Conservation (phyloP, 306 rosid species). For the Rubus idaeus region DNA sequence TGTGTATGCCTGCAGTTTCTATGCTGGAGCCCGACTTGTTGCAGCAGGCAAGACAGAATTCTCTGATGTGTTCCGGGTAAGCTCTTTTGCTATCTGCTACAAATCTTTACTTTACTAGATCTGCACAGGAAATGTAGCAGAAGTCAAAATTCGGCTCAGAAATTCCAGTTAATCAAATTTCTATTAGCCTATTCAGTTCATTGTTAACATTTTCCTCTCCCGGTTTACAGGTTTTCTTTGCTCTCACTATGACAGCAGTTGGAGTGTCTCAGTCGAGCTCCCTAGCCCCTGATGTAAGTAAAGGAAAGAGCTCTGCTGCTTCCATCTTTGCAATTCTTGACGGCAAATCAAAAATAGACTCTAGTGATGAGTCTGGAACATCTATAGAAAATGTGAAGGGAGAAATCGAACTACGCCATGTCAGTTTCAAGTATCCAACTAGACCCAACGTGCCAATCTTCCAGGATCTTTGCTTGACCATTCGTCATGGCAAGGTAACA, state of each 20-base stretch:
- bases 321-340: constrained; percentile 46
- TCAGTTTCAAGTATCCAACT: constrained; percentile 43
- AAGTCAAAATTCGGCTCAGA: too few relatives aligned
- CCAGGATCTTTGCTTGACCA: constrained; percentile 38
- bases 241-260: constrained; percentile 39
- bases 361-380: constrained; percentile 39
- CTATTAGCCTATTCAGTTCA: too few relatives aligned
- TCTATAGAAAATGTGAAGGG: constrained; percentile 36
- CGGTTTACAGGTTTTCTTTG: constrained; percentile 47
- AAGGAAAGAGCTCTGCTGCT: constrained; percentile 40
- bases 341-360: constrained; percentile 34
- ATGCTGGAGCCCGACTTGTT: constrained; percentile 60
- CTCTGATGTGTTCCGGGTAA: constrained; percentile 56
- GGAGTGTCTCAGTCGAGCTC: constrained; percentile 43
- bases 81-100: background rate
- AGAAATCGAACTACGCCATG: constrained; percentile 39
- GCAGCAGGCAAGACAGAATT: constrained; percentile 42
- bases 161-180: too few relatives aligned
- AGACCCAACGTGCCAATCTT: constrained; percentile 44
- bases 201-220: background rate
- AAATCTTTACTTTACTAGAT: background rate
- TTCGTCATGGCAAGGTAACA: constrained; percentile 47
- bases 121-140: background rate
- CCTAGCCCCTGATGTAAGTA: constrained; percentile 41
- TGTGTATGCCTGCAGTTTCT: constrained; percentile 51